These are phyloP conservation scores for Hemisphaericaspora subhashii DNA, from an alignment of 1,139 yeast genomes.

Conservation along the genomic window DNA sequence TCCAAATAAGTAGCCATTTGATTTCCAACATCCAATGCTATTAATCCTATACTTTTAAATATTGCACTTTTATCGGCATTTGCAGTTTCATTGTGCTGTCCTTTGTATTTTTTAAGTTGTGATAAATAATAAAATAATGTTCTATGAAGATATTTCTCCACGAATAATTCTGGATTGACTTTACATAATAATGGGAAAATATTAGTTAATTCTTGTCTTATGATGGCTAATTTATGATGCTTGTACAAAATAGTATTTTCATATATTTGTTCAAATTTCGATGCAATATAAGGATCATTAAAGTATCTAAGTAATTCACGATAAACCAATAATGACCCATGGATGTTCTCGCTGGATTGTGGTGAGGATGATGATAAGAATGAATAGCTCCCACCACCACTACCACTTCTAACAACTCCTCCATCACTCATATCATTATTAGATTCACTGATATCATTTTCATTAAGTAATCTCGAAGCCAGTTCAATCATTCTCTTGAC, in stretches of 20 bases:
- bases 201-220: slow-evolving; percentile 79
- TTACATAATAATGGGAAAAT: slow-evolving; percentile 81
- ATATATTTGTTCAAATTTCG: slow-evolving; percentile 72
- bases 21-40: slow-evolving; percentile 80
- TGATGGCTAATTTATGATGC: slow-evolving; percentile 72
- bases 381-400: slow-evolving; percentile 21
- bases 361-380: slow-evolving; percentile 25
- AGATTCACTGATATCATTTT: slow-evolving; percentile 14
- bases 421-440: slow-evolving; percentile 5
- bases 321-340: slow-evolving; percentile 82
- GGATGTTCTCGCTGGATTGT: slow-evolving; percentile 66
- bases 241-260: slow-evolving; percentile 74
- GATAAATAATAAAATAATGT: slow-evolving; percentile 76
- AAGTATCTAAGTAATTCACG: slow-evolving; percentile 77
- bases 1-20: slow-evolving; percentile 88
- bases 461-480: slow-evolving; percentile 41
- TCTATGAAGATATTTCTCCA: slow-evolving; percentile 77
- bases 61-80: slow-evolving; percentile 71
- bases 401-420: slow-evolving; percentile 5
- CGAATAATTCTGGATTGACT: slow-evolving; percentile 75
- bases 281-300: slow-evolving; percentile 47
- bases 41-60: slow-evolving; percentile 80
- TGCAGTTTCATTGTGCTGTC: slow-evolving; percentile 39
- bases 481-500: slow-evolving; percentile 68
- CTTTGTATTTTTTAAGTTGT: slow-evolving; percentile 70